Evolutionary conservation across 148 eudicot genomes (phyloP), one percentile per base, ranked within the genome.

Genomic region (Diospyros lotus): DNA sequence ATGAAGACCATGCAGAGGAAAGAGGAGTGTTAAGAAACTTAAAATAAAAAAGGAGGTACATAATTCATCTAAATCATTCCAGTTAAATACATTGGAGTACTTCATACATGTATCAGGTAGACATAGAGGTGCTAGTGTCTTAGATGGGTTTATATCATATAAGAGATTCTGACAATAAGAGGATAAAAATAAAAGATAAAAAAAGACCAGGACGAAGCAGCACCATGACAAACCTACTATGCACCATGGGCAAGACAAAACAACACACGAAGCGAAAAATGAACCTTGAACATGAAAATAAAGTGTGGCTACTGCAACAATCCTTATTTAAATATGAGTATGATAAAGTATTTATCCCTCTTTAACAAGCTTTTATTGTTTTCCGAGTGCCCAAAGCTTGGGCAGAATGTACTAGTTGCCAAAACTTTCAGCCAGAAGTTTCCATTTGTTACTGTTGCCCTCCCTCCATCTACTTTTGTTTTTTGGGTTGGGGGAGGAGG

Each of bases 231-330:
- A 28, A 28, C 28, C 28, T 28, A 28, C 0, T 28, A 28, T 28
- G 28, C 28, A 28, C 28, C 28, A 28, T 0, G 28, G 46, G 17
- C 45, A 48, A 9, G 14, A 9, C 15, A n/a, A 64, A 12, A 66
- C 9, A 38, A 65, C 59, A 28, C 3, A 4, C 13, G 15, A 56
- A 56, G 6, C 9, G 18, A 67, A 10, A 18, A 12, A 48, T 9
- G 41, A 67, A 67, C 71, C 50, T 50, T 48, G 41, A 52, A 67
- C 71, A 67, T 28, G 39, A 50, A 67, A 40, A 67, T 38, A 9
- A 48, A 67, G n/a, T 46, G 41, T 45, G 53, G 53, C 8, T 45
- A 46, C 54, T 38, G 44, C 4, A 66, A 64, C 45, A 66, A 7
- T 66, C 53, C 40, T 17, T 9, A 67, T n/a, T 43, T 15, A 11